A percentile compares a stretch with the other conserved stretches of the same genome.
These are phyloP conservation scores for Xerocomus brunneocitrinus DNA, from an alignment of 768 basidiomycete genomes.

Conservation along the genomic window DNA sequence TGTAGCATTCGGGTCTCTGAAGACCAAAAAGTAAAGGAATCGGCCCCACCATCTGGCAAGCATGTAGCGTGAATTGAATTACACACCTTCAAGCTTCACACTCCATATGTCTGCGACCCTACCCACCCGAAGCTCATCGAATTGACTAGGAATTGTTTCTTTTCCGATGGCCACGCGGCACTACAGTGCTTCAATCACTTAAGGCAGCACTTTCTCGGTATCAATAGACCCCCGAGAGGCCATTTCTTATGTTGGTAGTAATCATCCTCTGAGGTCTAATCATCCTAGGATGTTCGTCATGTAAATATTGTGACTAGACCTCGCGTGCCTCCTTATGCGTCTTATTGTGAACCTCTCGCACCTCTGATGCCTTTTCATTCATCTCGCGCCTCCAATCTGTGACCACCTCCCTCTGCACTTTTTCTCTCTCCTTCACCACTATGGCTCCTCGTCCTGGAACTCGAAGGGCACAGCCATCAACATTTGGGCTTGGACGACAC, in stretches of 20 bases:
- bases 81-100: constrained; percentile 49
- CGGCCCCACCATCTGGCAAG: neutral
- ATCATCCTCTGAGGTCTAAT: neutral
- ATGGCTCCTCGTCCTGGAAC: neutral
- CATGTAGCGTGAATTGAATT: neutral
- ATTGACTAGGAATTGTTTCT: too few relatives aligned
- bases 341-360: neutral
- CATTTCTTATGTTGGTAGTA: neutral
- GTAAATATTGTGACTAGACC: neutral
- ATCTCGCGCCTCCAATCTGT: too few relatives aligned
- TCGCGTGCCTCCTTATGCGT: too few relatives aligned
- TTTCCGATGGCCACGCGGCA: too few relatives aligned
- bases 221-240: neutral
- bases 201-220: neutral
- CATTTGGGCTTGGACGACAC: neutral
- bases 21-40: constrained; percentile 32
- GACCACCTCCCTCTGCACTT: neutral
- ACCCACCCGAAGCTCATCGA: constrained; percentile 24
- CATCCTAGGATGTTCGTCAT: neutral
- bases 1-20: constrained; percentile 39
- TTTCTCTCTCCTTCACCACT: neutral
- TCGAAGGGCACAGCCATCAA: neutral
- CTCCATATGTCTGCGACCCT: constrained; percentile 71
- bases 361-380: neutral
- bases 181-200: neutral